phyloP scores from a whole-genome alignment of 345 rosid genomes.

The Euphorbia tirucalli region DNA sequence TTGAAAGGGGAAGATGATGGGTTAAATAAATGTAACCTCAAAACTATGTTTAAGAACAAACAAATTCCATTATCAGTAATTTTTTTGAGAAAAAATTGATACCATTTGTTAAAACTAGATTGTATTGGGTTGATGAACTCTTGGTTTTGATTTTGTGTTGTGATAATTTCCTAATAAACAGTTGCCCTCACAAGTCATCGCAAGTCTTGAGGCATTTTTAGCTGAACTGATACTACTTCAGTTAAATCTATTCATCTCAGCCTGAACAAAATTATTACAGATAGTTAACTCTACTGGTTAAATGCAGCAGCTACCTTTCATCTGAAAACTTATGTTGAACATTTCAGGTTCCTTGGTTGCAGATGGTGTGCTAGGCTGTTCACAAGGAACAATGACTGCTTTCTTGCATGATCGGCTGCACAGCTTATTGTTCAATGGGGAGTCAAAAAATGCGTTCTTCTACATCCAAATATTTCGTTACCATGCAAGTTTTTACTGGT shows the following conservation, averaged over 20 bases:
- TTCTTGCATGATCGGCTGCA: neutral
- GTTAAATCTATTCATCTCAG: neutral
- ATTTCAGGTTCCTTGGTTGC: neutral
- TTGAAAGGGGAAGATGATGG: no score
- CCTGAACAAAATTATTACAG: neutral
- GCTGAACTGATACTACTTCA: no score
- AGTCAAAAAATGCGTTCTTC: neutral
- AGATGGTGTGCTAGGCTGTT: neutral
- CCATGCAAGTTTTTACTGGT: neutral
- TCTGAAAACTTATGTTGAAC: neutral
- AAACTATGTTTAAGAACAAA: no score
- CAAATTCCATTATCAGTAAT: no score
- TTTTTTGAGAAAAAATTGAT: no score
- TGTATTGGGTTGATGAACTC: no score
- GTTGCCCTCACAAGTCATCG: no score
- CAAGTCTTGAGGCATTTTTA: no score
- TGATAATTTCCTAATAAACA: no score
- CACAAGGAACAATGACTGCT: neutral
- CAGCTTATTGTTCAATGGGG: neutral
- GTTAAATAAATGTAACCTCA: no score
- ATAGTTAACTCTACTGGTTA: neutral
- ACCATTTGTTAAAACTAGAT: no score
- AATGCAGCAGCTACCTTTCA: neutral
- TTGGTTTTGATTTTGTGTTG: no score
- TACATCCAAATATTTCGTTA: neutral